These are phyloP conservation scores for Parathielavia appendiculata DNA, from an alignment of 495 filamentous ascomycete genomes.

Conservation along the genomic window DNA sequence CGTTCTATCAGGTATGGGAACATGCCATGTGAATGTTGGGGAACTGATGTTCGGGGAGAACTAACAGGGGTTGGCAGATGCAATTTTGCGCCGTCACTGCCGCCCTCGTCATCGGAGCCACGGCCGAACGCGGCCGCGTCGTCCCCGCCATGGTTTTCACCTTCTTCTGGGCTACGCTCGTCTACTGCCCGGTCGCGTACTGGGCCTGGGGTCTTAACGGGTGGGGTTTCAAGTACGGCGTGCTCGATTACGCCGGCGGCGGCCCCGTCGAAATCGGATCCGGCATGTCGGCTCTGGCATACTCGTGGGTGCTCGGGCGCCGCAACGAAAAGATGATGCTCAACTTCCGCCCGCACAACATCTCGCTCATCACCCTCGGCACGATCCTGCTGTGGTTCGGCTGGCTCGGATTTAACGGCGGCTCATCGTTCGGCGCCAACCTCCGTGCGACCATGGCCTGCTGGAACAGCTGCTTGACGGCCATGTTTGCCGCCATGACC, in stretches of 20 bases:
- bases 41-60: neutral
- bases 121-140: conserved; percentile 90
- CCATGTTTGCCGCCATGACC: conserved; percentile 77
- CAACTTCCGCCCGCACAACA: conserved; percentile 94
- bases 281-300: conserved; percentile 86
- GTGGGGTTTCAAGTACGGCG: conserved; percentile 88
- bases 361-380: conserved; percentile 92
- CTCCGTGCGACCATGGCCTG: conserved; percentile 91
- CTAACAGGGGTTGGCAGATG: conserved; percentile 54
- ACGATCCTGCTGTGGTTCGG: conserved; percentile 97
- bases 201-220: conserved; percentile 95
- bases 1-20: conserved; percentile 68
- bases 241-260: conserved; percentile 93
- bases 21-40: neutral
- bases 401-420: conserved; percentile 98
- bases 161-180: conserved; percentile 93
- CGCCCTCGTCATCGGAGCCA: conserved; percentile 86
- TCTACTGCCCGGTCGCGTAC: conserved; percentile 93
- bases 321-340: conserved; percentile 99
- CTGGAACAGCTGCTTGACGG: conserved; percentile 94
- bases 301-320: conserved; percentile 90
- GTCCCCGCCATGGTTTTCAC: conserved; percentile 93
- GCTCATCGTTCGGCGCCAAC: conserved; percentile 94
- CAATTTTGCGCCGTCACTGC: conserved; percentile 93
- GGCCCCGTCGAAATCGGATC: conserved; percentile 98